Evolutionary conservation across 345 rosid species (phyloP).

Genomic region (Syzygium aromaticum): DNA sequence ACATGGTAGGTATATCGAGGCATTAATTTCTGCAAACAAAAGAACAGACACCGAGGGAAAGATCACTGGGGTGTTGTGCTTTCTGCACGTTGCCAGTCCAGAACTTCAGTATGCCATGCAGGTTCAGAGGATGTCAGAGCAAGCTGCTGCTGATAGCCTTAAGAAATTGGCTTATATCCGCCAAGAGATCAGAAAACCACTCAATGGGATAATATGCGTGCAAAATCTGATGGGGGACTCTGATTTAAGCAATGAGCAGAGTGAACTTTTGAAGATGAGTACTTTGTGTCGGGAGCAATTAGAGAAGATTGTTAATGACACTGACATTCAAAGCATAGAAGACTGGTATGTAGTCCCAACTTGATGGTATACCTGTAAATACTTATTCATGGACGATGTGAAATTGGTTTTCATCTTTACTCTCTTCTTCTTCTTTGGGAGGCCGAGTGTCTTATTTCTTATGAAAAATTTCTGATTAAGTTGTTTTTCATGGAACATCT

Average conservation of each 20-base stretch:
- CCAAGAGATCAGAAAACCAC: conserved; percentile 45
- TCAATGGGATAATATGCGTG: conserved; percentile 44
- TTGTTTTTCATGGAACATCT: background rate
- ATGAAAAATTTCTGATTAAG: background rate
- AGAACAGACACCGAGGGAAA: conserved; percentile 52
- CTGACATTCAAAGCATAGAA: conserved; percentile 61
- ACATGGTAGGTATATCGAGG: conserved; percentile 54
- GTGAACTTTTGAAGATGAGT: conserved; percentile 39
- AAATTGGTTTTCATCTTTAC: background rate
- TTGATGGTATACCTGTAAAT: background rate
- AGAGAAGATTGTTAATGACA: conserved; percentile 47
- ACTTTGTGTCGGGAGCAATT: conserved; percentile 60
- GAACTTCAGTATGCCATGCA: conserved; percentile 71
- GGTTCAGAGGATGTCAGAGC: conserved; percentile 66
- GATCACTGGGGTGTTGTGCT: conserved; percentile 58
- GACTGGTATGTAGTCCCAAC: conserved; percentile 41
- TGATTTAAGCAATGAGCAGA: conserved; percentile 50
- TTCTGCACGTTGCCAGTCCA: conserved; percentile 69
- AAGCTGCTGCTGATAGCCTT: conserved; percentile 44
- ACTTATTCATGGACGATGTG: background rate
- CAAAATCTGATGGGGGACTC: conserved; percentile 43
- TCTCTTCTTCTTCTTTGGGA: background rate
- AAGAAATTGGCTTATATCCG: conserved; percentile 61
- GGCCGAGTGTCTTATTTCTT: background rate
- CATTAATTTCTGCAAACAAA: conserved; percentile 54